Conservation (phyloP, 805 yeast genomes). For the Wickerhamomyces tratensis region DNA sequence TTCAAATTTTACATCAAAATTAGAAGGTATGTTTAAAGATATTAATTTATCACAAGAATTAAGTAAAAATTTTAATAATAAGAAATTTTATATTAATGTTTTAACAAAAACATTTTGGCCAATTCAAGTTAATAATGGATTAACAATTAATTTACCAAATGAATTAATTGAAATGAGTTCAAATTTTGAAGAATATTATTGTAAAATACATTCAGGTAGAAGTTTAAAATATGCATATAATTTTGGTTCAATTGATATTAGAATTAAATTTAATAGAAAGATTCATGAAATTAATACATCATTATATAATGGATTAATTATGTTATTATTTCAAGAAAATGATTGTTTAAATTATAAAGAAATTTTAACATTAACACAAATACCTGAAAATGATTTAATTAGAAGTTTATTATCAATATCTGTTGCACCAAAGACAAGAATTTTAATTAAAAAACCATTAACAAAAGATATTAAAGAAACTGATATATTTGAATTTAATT, state of each 20-base stretch:
- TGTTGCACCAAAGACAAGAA: slow-evolving; percentile 70
- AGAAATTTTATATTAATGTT: slow-evolving; percentile 38
- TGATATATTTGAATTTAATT: slow-evolving; percentile 63
- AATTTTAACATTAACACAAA: slow-evolving; percentile 54
- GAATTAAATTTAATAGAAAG: slow-evolving; percentile 56
- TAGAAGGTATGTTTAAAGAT: slow-evolving; percentile 85
- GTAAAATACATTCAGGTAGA: slow-evolving; percentile 45
- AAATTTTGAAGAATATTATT: slow-evolving; percentile 43
- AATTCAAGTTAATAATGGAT: slow-evolving; percentile 25
- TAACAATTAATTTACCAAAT: slow-evolving; percentile 27
- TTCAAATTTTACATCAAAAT: slow-evolving; percentile 62
- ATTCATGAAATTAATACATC: slow-evolving; percentile 77
- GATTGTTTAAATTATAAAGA: slow-evolving; percentile 46
- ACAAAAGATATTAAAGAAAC: slow-evolving; percentile 53
- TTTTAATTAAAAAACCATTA: slow-evolving; percentile 69
- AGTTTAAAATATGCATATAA: slow-evolving; percentile 70
- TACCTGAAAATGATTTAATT: slow-evolving; percentile 64
- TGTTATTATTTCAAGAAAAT: slow-evolving; percentile 61
- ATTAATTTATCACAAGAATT: slow-evolving; percentile 48
- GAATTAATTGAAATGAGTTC: slow-evolving; percentile 31
- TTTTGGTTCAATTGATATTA: slow-evolving; percentile 74
- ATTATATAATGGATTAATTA: slow-evolving; percentile 68
- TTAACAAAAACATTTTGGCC: slow-evolving; percentile 67
- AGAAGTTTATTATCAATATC: slow-evolving; percentile 79
- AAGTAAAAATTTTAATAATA: slow-evolving; percentile 29